phyloP scores from a whole-genome alignment of 148 eudicot species.

The Fagopyrum tataricum region DNA sequence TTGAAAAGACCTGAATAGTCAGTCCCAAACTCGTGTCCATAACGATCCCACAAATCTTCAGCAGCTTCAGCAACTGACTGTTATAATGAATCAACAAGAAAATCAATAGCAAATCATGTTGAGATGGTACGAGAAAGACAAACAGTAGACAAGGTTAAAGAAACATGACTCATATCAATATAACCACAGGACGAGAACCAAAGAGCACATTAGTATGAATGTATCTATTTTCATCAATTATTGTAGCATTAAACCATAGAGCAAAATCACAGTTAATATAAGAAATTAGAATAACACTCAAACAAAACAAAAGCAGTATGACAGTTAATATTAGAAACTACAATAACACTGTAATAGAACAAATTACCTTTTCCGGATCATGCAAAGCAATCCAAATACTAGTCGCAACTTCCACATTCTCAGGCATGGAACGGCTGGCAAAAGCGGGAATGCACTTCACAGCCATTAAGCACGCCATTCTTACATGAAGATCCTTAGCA shows the following conservation, averaged over 20 bases:
- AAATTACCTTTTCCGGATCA: slow-evolving; percentile 84
- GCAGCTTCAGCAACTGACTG: slow-evolving; percentile 91
- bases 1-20: slow-evolving; percentile 79
- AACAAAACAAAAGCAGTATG: too few species aligned
- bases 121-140: not conserved
- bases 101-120: not conserved
- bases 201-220: not conserved
- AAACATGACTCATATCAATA: not conserved
- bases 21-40: slow-evolving; percentile 70
- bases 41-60: slow-evolving; percentile 95
- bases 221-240: not conserved
- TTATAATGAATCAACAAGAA: slow-evolving; percentile 8
- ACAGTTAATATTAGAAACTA: too few species aligned
- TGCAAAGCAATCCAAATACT: slow-evolving; percentile 92
- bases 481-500: slow-evolving; percentile 88
- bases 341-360: too few species aligned
- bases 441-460: slow-evolving; percentile 92
- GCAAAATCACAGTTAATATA: not conserved
- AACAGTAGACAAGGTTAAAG: not conserved
- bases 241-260: not conserved
- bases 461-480: slow-evolving; percentile 95
- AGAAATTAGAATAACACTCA: too few species aligned
- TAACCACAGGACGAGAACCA: not conserved
- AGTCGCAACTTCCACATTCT: slow-evolving; percentile 81
- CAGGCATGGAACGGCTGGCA: slow-evolving; percentile 63